Conservation (phyloP, 2,329 filamentous ascomycete species). For the Arthrobotrys megalospora region DNA sequence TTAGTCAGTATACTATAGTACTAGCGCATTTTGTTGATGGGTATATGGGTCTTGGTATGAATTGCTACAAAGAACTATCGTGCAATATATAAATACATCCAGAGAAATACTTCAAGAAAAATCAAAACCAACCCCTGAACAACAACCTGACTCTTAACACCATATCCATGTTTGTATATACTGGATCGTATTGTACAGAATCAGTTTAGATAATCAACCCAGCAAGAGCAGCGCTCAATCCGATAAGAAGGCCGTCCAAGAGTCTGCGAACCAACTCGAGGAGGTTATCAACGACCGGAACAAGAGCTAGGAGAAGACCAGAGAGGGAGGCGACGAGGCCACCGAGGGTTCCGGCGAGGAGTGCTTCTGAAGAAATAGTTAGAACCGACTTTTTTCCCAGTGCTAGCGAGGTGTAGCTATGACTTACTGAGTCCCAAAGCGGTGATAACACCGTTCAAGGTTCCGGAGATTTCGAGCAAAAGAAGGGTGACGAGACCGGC, state of each 20-base stretch:
- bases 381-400: not conserved
- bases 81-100: not conserved
- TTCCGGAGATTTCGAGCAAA: conserved; percentile 36
- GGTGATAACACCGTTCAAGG: conserved; percentile 36
- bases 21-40: too few relatives aligned
- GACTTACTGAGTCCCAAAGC: conserved; percentile 47
- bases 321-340: conserved; percentile 43
- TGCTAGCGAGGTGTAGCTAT: not conserved
- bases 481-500: conserved; percentile 16
- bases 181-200: not conserved
- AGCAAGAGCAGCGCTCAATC: conserved; percentile 29
- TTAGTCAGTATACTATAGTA: too few relatives aligned
- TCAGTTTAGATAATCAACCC: conserved; percentile 36
- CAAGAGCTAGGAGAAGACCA: conserved; percentile 35
- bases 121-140: not conserved
- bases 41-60: too few relatives aligned
- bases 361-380: conserved; percentile 15
- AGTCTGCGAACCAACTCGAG: conserved; percentile 22
- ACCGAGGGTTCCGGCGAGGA: conserved; percentile 42
- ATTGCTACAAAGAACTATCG: not conserved
- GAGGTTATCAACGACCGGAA: conserved; percentile 42
- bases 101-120: not conserved
- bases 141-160: not conserved
- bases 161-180: conserved; percentile 41
- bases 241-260: conserved; percentile 34